A percentile compares a stretch with the other conserved stretches of the same genome.
These are phyloP conservation scores for Coemansia sp. DNA, from an alignment of 192 early-diverging fungal genomes.

Conservation along the genomic window DNA sequence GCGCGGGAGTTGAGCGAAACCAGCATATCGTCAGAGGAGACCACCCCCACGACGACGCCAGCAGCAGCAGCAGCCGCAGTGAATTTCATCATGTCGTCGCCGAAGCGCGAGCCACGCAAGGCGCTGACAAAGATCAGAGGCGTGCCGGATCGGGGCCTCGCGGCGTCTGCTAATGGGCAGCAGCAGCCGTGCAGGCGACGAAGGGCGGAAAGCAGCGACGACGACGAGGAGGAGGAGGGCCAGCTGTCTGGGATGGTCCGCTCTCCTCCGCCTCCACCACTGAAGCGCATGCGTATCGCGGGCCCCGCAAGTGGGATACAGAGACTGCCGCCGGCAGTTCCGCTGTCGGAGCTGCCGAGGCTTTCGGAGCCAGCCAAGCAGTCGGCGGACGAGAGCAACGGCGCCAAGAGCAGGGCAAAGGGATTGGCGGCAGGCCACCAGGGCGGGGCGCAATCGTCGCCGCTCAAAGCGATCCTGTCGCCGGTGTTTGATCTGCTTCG, in stretches of 20 bases:
- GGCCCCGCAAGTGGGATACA: too few relatives aligned
- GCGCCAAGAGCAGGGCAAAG: not conserved
- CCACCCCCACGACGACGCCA: not conserved
- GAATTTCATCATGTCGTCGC: slow-evolving; percentile 56
- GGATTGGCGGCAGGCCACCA: not conserved
- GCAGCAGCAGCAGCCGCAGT: not conserved
- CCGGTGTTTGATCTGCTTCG: slow-evolving; percentile 45
- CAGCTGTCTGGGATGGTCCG: too few relatives aligned
- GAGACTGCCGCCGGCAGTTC: too few relatives aligned
- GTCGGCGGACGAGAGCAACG: not conserved
- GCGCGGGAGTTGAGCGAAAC: slow-evolving; percentile 6
- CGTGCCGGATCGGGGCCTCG: not conserved
- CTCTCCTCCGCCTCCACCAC: not conserved
- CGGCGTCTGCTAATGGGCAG: not conserved
- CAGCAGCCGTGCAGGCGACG: slow-evolving; percentile 5
- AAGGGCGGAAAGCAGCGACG: not conserved
- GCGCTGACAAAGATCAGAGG: slow-evolving; percentile 10
- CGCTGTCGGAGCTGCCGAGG: not conserved
- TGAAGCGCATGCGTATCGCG: slow-evolving; percentile 5
- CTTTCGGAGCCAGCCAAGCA: not conserved
- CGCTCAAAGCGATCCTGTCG: slow-evolving; percentile 48
- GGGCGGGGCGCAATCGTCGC: slow-evolving; percentile 24
- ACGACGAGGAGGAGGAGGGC: not conserved
- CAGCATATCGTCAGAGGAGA: slow-evolving; percentile 3
- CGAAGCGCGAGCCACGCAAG: slow-evolving; percentile 45